These are phyloP conservation scores for Malus hybrid DNA, from an alignment of 331 rosid genomes.

Conservation along the genomic window DNA sequence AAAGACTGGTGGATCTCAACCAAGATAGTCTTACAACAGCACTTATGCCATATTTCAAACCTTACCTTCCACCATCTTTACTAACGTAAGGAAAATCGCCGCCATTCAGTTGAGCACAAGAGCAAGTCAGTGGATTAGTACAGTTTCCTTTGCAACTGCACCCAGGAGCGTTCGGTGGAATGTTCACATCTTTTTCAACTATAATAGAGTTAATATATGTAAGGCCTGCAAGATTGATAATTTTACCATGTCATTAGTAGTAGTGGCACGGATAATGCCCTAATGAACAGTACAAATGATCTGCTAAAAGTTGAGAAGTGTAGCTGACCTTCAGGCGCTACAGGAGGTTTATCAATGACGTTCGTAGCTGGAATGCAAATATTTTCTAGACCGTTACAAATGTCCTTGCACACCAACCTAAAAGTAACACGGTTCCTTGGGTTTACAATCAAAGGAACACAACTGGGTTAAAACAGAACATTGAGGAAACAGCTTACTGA, in stretches of 20 bases:
- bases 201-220: conserved; percentile 13
- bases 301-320: not conserved
- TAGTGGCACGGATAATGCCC: not conserved
- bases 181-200: conserved; percentile 8
- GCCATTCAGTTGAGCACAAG: conserved; percentile 29
- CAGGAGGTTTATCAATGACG: conserved; percentile 21
- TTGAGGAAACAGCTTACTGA: not conserved
- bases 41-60: not conserved
- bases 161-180: conserved; percentile 23
- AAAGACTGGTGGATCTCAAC: not conserved
- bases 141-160: conserved; percentile 30
- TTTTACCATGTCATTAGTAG: not conserved
- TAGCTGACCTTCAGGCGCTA: conserved; percentile 17
- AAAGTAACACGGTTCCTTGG: not conserved
- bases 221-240: conserved; percentile 15
- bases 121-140: conserved; percentile 23
- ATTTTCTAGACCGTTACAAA: conserved; percentile 23
- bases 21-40: not conserved
- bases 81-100: conserved; percentile 25
- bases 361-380: conserved; percentile 20
- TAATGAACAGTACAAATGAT: not conserved
- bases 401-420: conserved; percentile 32
- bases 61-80: conserved; percentile 35
- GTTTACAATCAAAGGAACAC: not conserved
- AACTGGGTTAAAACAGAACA: not conserved